A percentile compares a stretch with the other conserved stretches of the same genome.
Conservation (phyloP, 192 early-diverging fungal species). For the Phycomyces blakesleeanus region DNA sequence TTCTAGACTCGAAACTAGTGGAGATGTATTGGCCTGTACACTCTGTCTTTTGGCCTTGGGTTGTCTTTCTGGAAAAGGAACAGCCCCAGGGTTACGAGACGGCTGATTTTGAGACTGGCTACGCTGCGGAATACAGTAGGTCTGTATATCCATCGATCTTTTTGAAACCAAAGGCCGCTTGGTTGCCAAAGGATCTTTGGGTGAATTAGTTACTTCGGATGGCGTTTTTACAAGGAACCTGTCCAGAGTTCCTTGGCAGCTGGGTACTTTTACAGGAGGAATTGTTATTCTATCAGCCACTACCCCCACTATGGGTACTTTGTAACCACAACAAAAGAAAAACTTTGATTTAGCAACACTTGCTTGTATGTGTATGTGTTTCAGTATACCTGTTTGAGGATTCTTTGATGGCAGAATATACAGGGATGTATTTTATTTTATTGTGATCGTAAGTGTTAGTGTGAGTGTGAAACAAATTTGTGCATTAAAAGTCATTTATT, state of each 20-base stretch:
- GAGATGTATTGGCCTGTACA: background rate
- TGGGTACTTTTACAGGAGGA: no score
- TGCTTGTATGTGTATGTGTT: no score
- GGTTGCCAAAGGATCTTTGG: no score
- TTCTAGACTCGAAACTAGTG: no score
- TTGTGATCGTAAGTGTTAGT: background rate
- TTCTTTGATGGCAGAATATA: background rate
- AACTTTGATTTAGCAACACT: no score
- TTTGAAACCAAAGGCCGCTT: background rate
- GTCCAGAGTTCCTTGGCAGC: no score
- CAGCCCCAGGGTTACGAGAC: background rate
- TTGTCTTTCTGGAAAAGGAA: background rate
- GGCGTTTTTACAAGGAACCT: no score
- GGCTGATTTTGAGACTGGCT: background rate
- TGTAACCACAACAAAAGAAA: no score
- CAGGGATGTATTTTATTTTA: background rate
- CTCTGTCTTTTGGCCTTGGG: background rate
- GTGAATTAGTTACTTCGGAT: no score
- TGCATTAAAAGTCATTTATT: no score
- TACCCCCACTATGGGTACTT: no score
- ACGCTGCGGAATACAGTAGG: background rate
- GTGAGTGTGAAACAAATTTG: background rate
- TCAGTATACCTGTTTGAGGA: background rate
- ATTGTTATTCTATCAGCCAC: no score
- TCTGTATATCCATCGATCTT: background rate